Base-by-base conservation (phyloP, 2,329 filamentous ascomycete species). In the Xylaria sp. region DNA sequence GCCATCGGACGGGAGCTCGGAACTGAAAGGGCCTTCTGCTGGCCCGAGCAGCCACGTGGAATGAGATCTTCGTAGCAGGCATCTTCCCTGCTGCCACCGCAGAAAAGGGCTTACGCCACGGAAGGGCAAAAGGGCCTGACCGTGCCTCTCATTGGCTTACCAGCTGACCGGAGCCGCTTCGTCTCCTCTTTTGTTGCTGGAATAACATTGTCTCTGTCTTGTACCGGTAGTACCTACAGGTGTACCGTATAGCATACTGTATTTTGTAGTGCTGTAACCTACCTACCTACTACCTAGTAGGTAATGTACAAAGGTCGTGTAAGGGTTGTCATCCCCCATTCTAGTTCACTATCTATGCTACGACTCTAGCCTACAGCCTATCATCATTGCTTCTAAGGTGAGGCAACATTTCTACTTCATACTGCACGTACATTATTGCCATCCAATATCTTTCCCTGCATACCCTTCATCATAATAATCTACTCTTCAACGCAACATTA, bases 1-100 rank as follows among this genome's bases (percentile, higher is more conserved):
- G 70, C 66, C 68, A 62, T 45, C 34, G 24, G 24, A 60, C 57
- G 61, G 60, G 64, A 65, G 24, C 62, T 65, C 69, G 61, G 66
- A 62, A 61, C 12, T 64, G 48, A 36, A 36, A 64, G 67, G 60
- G 70, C 70, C 67, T 65, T 70, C 69, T 68, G 24, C 59, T 76
- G 74, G 75, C 68, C 75, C 75, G 70, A 71, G 75, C 74, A 70
- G 75, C 75, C 75, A 77, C 75, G 75, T 77, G 75, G 75, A 73
- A 69, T 63, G 62, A 70, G 72, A 74, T 75, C 64, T 71, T 72
- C 61, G 12, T 55, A 56, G 71, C 74, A 75, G 73, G 73, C 74
- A 73, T 71, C 70, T 71, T 71, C 75, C 75, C 74, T 73, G 72
- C 60, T 65, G 27, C 68, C 59, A 53, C 60, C 61, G 69, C 73